These are phyloP conservation scores for Cutaneotrichosporon cavernicola DNA, from an alignment of 1,284 basidiomycete species.

Conservation along the genomic window DNA sequence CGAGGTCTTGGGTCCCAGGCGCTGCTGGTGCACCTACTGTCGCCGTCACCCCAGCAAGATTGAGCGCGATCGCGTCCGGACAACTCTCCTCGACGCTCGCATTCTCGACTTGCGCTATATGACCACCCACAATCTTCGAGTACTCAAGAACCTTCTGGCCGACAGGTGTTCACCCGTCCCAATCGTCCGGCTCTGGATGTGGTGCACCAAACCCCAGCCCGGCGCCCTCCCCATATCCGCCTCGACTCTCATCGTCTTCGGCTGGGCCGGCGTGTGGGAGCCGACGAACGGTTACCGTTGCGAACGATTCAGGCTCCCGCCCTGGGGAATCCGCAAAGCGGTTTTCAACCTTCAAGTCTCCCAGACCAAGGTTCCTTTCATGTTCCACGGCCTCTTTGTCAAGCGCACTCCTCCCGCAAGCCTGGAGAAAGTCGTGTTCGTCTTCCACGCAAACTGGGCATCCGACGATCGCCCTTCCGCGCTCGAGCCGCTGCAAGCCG, in stretches of 20 bases:
- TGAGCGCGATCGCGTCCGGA: not conserved
- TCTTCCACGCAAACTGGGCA: constrained; percentile 3
- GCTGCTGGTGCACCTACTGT: not conserved
- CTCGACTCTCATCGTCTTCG: not conserved
- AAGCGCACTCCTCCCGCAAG: constrained; percentile 1
- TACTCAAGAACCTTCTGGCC: not conserved
- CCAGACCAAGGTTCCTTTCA: not conserved
- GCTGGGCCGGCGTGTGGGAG: constrained; percentile 7
- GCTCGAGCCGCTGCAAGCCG: not conserved
- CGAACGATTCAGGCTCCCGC: not conserved
- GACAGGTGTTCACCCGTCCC: not conserved
- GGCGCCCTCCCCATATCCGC: not conserved
- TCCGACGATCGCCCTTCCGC: not conserved
- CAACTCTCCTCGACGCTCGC: not conserved
- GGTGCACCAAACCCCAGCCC: not conserved
- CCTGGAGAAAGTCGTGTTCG: constrained; percentile 4
- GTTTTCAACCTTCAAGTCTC: constrained; percentile 9
- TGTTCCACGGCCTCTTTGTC: not conserved
- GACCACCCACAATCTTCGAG: not conserved
- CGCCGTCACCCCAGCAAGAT: not conserved
- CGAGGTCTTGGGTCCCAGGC: not conserved
- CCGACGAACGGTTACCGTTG: not conserved
- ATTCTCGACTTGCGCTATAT: constrained; percentile 6
- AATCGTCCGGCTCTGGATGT: constrained; percentile 2
- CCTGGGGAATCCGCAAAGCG: not conserved